A percentile compares a stretch with the other conserved stretches of the same genome.
Evolutionary conservation across 2,329 filamentous ascomycete genomes (phyloP).

Genomic region (Penicillium sp.): DNA sequence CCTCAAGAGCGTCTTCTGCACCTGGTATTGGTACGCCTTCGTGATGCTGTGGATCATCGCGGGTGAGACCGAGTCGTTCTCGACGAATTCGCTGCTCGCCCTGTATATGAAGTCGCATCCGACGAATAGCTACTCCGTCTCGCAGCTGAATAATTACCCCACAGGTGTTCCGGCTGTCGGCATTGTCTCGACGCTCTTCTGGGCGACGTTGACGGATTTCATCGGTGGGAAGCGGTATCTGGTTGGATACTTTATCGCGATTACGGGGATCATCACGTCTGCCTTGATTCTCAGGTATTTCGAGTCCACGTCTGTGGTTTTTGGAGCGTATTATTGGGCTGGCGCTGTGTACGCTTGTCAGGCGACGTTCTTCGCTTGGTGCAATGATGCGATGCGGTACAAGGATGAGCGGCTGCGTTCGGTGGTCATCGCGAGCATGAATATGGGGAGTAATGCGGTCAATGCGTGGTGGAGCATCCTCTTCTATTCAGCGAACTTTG

Average conservation of each 20-base stretch:
- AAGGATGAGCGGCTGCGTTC: constrained; percentile 67
- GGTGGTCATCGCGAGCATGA: constrained; percentile 75
- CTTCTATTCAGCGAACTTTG: constrained; percentile 70
- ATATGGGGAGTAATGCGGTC: constrained; percentile 68
- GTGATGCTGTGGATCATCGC: constrained; percentile 61
- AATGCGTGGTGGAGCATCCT: constrained; percentile 77
- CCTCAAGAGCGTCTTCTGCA: constrained; percentile 37
- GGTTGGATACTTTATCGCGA: constrained; percentile 68
- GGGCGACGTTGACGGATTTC: constrained; percentile 69
- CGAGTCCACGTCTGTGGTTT: constrained; percentile 59
- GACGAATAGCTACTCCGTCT: constrained; percentile 51
- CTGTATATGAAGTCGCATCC: constrained; percentile 57
- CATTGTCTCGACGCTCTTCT: constrained; percentile 66
- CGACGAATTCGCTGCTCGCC: constrained; percentile 63
- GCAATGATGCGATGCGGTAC: constrained; percentile 70
- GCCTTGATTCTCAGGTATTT: constrained; percentile 64
- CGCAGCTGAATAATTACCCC: constrained; percentile 60
- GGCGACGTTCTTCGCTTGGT: constrained; percentile 77
- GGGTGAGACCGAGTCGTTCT: constrained; percentile 73
- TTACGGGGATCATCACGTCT: constrained; percentile 67
- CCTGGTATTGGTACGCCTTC: constrained; percentile 46
- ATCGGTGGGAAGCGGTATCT: constrained; percentile 65
- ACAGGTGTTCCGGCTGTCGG: constrained; percentile 59
- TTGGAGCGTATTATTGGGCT: constrained; percentile 72
- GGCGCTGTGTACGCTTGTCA: constrained; percentile 74